Percentiles rank a stretch among this genome's conserved stretches.
These are phyloP conservation scores for Botrytis galanthina DNA, from an alignment of 2,329 filamentous ascomycete species.

Conservation along the genomic window DNA sequence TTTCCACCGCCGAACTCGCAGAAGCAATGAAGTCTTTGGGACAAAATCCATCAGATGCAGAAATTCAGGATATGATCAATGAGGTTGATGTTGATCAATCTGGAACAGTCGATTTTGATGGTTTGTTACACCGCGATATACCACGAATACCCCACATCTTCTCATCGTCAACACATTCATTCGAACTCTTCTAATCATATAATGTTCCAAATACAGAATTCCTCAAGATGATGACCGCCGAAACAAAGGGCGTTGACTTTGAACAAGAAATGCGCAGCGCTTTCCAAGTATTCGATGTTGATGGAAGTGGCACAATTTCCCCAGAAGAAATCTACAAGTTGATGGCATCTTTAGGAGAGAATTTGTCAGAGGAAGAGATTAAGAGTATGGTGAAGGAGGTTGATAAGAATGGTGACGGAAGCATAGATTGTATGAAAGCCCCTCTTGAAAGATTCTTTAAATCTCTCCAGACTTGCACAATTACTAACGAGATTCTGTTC, in stretches of 20 bases:
- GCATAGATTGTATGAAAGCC: slow-evolving; percentile 53
- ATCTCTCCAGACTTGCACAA: neutral
- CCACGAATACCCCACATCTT: slow-evolving; percentile 12
- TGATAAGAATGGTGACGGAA: slow-evolving; percentile 62
- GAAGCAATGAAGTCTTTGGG: slow-evolving; percentile 21
- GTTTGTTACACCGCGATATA: slow-evolving; percentile 12
- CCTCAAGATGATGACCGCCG: slow-evolving; percentile 63
- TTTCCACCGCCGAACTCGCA: slow-evolving; percentile 17
- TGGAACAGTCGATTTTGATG: slow-evolving; percentile 22
- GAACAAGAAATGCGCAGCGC: slow-evolving; percentile 64
- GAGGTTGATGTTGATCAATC: slow-evolving; percentile 22
- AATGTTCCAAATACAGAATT: slow-evolving; percentile 49
- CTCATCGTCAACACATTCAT: neutral
- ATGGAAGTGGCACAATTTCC: slow-evolving; percentile 64
- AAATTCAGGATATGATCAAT: slow-evolving; percentile 23
- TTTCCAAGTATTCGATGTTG: slow-evolving; percentile 65
- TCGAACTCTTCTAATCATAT: slow-evolving; percentile 13
- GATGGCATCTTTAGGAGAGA: slow-evolving; percentile 64
- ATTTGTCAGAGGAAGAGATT: slow-evolving; percentile 61
- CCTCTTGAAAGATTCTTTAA: neutral
- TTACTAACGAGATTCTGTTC: neutral
- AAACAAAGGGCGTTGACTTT: slow-evolving; percentile 59
- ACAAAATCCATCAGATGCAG: slow-evolving; percentile 19
- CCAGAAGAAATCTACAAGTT: slow-evolving; percentile 60
- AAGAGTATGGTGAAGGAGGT: slow-evolving; percentile 65